phyloP scores from a whole-genome alignment of 2,329 filamentous ascomycete species.

The Aspergillus texensis region DNA sequence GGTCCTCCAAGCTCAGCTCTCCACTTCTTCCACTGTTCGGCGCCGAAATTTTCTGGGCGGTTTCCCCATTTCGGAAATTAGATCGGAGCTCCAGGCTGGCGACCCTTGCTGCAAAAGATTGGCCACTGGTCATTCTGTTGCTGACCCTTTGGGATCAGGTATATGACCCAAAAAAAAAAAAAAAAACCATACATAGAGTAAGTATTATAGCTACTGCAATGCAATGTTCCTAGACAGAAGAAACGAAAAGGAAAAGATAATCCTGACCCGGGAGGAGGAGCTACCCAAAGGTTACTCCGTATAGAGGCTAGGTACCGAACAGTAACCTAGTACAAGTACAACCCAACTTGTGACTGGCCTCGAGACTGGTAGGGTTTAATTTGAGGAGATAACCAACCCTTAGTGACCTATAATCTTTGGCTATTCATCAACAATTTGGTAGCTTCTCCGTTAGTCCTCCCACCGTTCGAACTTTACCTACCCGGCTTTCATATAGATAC shows the following conservation, averaged over 20 bases:
- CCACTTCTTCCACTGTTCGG: slow-evolving; percentile 20
- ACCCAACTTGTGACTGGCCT: not conserved
- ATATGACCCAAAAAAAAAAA: not conserved
- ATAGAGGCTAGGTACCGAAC: not conserved
- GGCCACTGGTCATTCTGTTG: not conserved
- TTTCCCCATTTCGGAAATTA: slow-evolving; percentile 20
- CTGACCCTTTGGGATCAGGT: not conserved
- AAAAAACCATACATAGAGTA: not conserved
- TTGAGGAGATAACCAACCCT: not conserved
- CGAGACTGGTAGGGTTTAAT: not conserved
- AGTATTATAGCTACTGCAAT: not conserved
- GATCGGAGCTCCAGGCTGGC: slow-evolving; percentile 7
- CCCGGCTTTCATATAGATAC: not conserved
- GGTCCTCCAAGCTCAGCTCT: slow-evolving; percentile 17
- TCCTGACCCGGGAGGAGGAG: not conserved
- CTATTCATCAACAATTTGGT: not conserved
- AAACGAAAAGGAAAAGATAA: not conserved
- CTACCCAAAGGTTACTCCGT: not conserved
- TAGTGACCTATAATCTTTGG: not conserved
- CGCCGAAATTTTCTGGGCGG: slow-evolving; percentile 13
- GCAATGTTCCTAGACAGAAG: not conserved
- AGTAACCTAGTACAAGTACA: not conserved
- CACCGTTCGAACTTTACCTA: not conserved
- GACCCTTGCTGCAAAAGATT: slow-evolving; percentile 1
- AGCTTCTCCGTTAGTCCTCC: not conserved